These are phyloP conservation scores for Chlorella vulgaris DNA, from an alignment of 139 green algal genomes.

Conservation along the genomic window DNA sequence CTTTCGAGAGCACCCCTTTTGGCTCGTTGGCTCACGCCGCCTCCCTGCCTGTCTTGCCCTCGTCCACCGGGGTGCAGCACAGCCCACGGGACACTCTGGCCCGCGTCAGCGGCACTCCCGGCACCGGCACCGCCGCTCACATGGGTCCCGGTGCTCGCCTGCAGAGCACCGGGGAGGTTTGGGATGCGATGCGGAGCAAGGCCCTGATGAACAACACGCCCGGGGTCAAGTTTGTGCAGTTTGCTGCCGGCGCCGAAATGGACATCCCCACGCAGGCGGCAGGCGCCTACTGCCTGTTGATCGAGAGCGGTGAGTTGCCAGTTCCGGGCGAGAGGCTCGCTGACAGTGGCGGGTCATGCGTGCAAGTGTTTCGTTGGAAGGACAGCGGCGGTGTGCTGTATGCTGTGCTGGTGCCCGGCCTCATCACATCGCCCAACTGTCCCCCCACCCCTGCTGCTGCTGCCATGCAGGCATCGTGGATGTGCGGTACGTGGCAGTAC, in stretches of 20 bases:
- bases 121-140: neutral
- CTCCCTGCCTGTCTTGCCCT: neutral
- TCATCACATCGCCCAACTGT: too few species aligned
- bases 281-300: conserved; percentile 17
- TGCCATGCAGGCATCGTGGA: conserved; percentile 12
- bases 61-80: neutral
- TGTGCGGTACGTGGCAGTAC: conserved; percentile 2
- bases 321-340: too few species aligned
- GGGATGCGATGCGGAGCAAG: neutral
- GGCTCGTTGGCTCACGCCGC: neutral
- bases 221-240: conserved; percentile 10
- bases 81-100: neutral
- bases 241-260: neutral
- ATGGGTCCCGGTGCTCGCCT: neutral
- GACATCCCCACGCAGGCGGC: neutral
- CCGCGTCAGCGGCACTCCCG: neutral
- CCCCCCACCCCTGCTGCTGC: too few species aligned
- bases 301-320: conserved; percentile 5
- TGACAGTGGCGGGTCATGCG: neutral
- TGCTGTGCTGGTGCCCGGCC: too few species aligned
- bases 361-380: neutral
- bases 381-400: neutral
- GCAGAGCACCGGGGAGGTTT: conserved; percentile 5
- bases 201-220: neutral
- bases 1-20: conserved; percentile 2